Evolutionary conservation across 805 yeast genomes (phyloP), one percentile per base, ranked within the genome.

Genomic region (Myxozyma vanderwaltii): DNA sequence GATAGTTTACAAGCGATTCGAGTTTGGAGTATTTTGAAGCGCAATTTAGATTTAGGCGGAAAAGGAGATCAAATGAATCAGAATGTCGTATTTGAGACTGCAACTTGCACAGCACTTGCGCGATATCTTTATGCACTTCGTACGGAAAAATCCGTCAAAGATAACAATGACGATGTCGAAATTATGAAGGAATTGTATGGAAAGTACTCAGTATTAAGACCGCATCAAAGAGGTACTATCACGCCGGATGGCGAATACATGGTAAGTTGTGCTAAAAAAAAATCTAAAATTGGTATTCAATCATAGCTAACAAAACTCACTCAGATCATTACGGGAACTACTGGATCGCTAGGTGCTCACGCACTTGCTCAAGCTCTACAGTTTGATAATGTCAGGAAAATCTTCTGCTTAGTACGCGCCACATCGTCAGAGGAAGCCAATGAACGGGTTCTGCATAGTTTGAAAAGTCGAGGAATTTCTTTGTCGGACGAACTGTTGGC

Each of bases 341-440:
- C 63, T 6, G 63, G 63, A 7, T 56, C 63, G 1, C 51, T 60
- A 19, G 63, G 63, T 7, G 62, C 63, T 2, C 62, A 57, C 39
- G 31, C 46, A 1, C 50, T 60, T 13, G 51, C 49, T 19, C 50
- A 51, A 21, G 43, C 59, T 8, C 24, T 51, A 13, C 27, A n/a
- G n/a, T 24, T 41, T 12, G 35, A 41, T 13, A 21, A 51, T 27
- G 63, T 60, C 26, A 51, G 35, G 55, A 57, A 52, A 48, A 51
- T 60, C 5, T 51, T 44, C 47, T 58, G 62, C 21, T 47, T 60
- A 13, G 63, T 60, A 10, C 61, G 63, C 38, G 63, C 63, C 1
- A 4, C 45, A 12, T n/a, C 58, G 4, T 8, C 17, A 1, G 38
- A 17, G 4, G 49, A 45, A 15, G 63, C 63, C 23, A 24, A 23